Evolutionary conservation across 1,139 yeast species (phyloP), one percentile per base, ranked within the genome.

Genomic region (Debaryomyces robertsiae): DNA sequence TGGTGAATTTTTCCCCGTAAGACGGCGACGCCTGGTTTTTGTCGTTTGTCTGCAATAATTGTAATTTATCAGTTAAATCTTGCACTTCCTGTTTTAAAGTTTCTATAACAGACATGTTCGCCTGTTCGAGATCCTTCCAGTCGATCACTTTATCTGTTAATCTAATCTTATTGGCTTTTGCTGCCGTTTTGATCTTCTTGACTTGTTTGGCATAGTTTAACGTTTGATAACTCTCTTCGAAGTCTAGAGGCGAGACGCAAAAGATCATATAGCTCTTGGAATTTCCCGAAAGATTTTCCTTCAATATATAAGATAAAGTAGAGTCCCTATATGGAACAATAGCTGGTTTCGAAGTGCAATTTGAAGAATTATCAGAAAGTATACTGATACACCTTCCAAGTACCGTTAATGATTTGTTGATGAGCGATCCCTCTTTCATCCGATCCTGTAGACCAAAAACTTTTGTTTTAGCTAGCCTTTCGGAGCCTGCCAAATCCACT

Each of bases 401-500:
- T 0, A 89, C 85, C 0, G 91, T 81, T 41, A 86, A 65, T 0
- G 91, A 83, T 55, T 82, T 82, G 61, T 86, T 87, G 52, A 87
- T 86, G 46, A 81, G 78, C 4, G 81, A 71, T 1, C 95, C 95
- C 57, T 87, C 95, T 48, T 81, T 75, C 40, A 84, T 69, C 38
- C 94, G 65, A 9, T 75, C 77, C 17, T 61, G 65, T 38, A 69
- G 74, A 2, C 87, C 89, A 17, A 74, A 77, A 1, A 84, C 75
- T 19, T 86, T 86, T 0, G 88, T 79, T 14, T 82, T 73, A 14
- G 67, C 59, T 6, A 84, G 78, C 43, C 93, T 67, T 55, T 86
- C 95, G 0, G 91, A 82, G 0, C 95, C 95, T 0, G 95, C 95
- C 50, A 86, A 65, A 62, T 86, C 95, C 1, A 86, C 93, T 24